Evolutionary conservation across 345 rosid genomes (phyloP).

Genomic region (Leavenworthia alabamica): DNA sequence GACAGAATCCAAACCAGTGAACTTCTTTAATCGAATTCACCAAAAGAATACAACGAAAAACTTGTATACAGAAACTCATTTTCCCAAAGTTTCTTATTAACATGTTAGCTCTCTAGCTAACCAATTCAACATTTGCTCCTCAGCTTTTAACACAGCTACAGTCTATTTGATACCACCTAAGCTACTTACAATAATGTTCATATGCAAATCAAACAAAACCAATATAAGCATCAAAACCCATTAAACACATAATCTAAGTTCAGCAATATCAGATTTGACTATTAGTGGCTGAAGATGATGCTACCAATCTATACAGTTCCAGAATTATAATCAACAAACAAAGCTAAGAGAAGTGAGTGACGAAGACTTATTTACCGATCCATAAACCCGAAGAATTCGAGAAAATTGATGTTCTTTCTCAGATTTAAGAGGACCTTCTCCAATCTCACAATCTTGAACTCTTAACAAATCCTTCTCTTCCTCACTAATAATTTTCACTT

Average conservation of each 20-base stretch:
- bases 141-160: background rate
- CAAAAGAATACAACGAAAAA: background rate
- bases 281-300: background rate
- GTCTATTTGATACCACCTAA: background rate
- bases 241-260: background rate
- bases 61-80: too few relatives aligned
- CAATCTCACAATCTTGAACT: constrained; percentile 38
- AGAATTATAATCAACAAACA: background rate
- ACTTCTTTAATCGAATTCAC: background rate
- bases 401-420: constrained; percentile 29
- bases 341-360: background rate
- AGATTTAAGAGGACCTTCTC: constrained; percentile 27
- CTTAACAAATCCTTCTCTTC: constrained; percentile 30
- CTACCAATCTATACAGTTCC: background rate
- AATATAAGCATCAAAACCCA: background rate
- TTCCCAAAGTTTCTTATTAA: background rate
- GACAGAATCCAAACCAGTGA: background rate
- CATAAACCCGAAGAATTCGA: constrained; percentile 31
- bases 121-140: background rate
- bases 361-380: constrained; percentile 36
- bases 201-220: background rate
- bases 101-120: constrained; percentile 6
- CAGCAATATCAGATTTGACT: background rate
- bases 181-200: background rate
- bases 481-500: constrained; percentile 11